These are phyloP conservation scores for Groenewaldozyma salmanticensis DNA, from an alignment of 805 yeast genomes.

Conservation along the genomic window DNA sequence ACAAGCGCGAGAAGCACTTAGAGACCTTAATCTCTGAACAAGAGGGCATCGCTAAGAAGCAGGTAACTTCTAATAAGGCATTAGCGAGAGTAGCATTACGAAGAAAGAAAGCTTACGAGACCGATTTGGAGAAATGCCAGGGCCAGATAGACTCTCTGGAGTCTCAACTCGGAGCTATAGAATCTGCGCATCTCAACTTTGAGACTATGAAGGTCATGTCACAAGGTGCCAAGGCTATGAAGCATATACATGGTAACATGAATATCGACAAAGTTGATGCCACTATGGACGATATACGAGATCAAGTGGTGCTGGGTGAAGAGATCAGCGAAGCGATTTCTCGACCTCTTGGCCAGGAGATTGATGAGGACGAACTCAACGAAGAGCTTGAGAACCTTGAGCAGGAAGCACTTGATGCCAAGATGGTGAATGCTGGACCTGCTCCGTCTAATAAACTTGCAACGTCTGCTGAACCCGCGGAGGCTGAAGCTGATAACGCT, in stretches of 20 bases:
- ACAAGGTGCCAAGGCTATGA: slow-evolving; percentile 95
- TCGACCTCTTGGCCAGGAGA: slow-evolving; percentile 77
- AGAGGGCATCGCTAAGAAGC: slow-evolving; percentile 68
- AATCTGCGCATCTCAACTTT: slow-evolving; percentile 88
- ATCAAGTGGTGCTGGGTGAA: slow-evolving; percentile 89
- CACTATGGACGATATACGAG: slow-evolving; percentile 97
- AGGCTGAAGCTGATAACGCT: slow-evolving; percentile 19
- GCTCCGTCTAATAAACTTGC: slow-evolving; percentile 29
- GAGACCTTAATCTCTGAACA: slow-evolving; percentile 78
- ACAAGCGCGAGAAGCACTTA: slow-evolving; percentile 72
- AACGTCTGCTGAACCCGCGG: slow-evolving; percentile 14
- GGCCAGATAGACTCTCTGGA: slow-evolving; percentile 86
- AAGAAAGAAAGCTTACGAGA: slow-evolving; percentile 74
- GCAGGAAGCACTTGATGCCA: slow-evolving; percentile 64
- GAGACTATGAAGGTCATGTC: slow-evolving; percentile 99
- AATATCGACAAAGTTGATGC: slow-evolving; percentile 94
- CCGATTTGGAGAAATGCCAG: slow-evolving; percentile 68
- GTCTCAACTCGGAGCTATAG: slow-evolving; percentile 82
- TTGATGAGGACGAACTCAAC: slow-evolving; percentile 81
- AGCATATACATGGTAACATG: slow-evolving; percentile 88
- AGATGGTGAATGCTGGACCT: slow-evolving; percentile 39
- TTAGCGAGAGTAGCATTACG: slow-evolving; percentile 80
- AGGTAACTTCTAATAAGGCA: slow-evolving; percentile 60
- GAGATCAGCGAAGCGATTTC: slow-evolving; percentile 95
- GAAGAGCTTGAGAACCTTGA: slow-evolving; percentile 84